Conservation (phyloP, 2,329 filamentous ascomycete species). For the Rutstroemia sydowiana region DNA sequence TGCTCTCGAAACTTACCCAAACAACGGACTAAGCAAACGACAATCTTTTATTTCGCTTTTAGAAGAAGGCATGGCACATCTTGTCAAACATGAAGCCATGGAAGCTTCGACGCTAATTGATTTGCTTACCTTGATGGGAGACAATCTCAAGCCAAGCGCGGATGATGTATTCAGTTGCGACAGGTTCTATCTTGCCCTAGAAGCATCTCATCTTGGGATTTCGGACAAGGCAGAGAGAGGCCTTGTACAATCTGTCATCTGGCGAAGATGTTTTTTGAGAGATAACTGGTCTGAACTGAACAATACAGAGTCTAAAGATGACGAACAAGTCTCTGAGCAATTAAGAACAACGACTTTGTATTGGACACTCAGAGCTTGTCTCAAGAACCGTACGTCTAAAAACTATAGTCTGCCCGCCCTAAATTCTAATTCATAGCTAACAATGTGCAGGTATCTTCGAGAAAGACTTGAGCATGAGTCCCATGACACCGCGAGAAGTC, state of each 20-base stretch:
- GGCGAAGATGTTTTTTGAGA: slow-evolving; percentile 76
- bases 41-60: slow-evolving; percentile 64
- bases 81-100: slow-evolving; percentile 67
- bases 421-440: slow-evolving; percentile 23
- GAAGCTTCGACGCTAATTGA: slow-evolving; percentile 61
- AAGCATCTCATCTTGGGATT: slow-evolving; percentile 38
- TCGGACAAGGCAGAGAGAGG: slow-evolving; percentile 50
- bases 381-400: slow-evolving; percentile 52
- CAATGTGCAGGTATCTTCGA: slow-evolving; percentile 32
- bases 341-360: slow-evolving; percentile 62
- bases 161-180: slow-evolving; percentile 39
- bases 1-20: slow-evolving; percentile 54
- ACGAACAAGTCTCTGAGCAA: slow-evolving; percentile 56
- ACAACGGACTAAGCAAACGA: slow-evolving; percentile 48
- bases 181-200: slow-evolving; percentile 59
- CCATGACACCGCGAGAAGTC: slow-evolving; percentile 45
- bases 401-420: slow-evolving; percentile 23
- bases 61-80: slow-evolving; percentile 58
- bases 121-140: slow-evolving; percentile 66
- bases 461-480: slow-evolving; percentile 36
- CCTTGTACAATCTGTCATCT: slow-evolving; percentile 57
- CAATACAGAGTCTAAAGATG: slow-evolving; percentile 66
- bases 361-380: slow-evolving; percentile 56
- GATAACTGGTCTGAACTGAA: slow-evolving; percentile 82
- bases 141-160: slow-evolving; percentile 34